A percentile compares a stretch with the other conserved stretches of the same genome.
Evolutionary conservation across 257 asterid species (phyloP).

Genomic region (Rehmannia glutinosa): DNA sequence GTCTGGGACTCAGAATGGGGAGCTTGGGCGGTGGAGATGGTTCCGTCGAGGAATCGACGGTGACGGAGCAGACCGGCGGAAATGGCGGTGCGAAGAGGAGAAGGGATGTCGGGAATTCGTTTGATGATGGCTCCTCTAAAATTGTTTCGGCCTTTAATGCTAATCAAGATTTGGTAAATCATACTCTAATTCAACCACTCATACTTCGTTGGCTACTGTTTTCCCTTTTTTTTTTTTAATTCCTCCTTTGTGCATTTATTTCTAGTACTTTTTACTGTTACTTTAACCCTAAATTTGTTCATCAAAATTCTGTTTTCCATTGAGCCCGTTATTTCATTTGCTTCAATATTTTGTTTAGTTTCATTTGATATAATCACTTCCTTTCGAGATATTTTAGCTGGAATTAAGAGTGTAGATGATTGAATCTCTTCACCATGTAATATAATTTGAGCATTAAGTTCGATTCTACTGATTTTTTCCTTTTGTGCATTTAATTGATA

Average conservation of each 20-base stretch:
- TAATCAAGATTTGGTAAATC: constrained; percentile 48
- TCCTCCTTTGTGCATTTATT: not conserved
- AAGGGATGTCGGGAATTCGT: constrained; percentile 39
- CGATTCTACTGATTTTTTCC: not conserved
- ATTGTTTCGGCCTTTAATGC: constrained; percentile 44
- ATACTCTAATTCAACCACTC: not conserved
- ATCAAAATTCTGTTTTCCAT: too few relatives aligned
- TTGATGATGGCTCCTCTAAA: constrained; percentile 41
- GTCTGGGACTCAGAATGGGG: constrained; percentile 50
- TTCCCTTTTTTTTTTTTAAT: not conserved
- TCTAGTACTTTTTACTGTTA: not conserved
- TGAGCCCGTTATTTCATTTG: too few relatives aligned
- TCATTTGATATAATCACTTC: too few relatives aligned
- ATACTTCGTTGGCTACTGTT: too few relatives aligned
- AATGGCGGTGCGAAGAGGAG: constrained; percentile 43
- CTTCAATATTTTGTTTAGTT: too few relatives aligned
- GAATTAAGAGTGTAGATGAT: too few relatives aligned
- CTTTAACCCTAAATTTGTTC: too few relatives aligned
- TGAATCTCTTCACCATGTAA: too few relatives aligned
- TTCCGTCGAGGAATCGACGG: constrained; percentile 63
- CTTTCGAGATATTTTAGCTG: too few relatives aligned
- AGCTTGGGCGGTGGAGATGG: constrained; percentile 38
- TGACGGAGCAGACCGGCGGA: constrained; percentile 60
- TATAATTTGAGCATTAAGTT: constrained; percentile 1
- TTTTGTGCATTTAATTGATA: not conserved